phyloP scores from a whole-genome alignment of 1,284 basidiomycete species.

The Neolentinus lepideus region DNA sequence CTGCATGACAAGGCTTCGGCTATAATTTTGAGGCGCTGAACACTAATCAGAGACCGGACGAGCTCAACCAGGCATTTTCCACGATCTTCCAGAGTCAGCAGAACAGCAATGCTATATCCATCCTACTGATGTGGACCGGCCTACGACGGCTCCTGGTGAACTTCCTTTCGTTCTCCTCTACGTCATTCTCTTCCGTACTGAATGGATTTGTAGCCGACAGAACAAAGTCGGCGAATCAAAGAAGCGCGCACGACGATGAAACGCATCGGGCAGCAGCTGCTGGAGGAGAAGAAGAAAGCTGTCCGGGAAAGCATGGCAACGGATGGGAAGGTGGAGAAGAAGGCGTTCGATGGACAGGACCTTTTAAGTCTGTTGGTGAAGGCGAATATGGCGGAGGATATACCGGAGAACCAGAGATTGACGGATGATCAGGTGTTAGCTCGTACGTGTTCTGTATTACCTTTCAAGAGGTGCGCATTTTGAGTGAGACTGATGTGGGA shows the following conservation, averaged over 20 bases:
- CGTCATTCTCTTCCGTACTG: neutral
- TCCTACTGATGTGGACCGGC: neutral
- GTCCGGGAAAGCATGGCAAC: neutral
- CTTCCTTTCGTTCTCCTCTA: neutral
- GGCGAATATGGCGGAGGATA: neutral
- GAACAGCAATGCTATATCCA: neutral
- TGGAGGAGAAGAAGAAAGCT: neutral
- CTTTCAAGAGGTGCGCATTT: neutral
- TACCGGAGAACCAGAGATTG: neutral
- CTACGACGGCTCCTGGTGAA: neutral
- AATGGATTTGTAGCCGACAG: neutral
- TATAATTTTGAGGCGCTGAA: conserved; percentile 29
- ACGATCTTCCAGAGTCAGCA: conserved; percentile 12
- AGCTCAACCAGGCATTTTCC: conserved; percentile 23
- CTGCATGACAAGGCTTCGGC: conserved; percentile 24
- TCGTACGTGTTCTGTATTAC: conserved; percentile 2
- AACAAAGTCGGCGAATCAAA: neutral
- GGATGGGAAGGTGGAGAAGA: neutral
- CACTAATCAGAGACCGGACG: conserved; percentile 16
- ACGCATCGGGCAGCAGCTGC: neutral
- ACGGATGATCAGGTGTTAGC: neutral
- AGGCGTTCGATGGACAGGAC: neutral
- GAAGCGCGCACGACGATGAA: neutral
- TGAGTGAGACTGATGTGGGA: neutral
- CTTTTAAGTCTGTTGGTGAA: neutral